Evolutionary conservation across 2,329 filamentous ascomycete genomes (phyloP).

Genomic region (Zasmidium citrigriseum): DNA sequence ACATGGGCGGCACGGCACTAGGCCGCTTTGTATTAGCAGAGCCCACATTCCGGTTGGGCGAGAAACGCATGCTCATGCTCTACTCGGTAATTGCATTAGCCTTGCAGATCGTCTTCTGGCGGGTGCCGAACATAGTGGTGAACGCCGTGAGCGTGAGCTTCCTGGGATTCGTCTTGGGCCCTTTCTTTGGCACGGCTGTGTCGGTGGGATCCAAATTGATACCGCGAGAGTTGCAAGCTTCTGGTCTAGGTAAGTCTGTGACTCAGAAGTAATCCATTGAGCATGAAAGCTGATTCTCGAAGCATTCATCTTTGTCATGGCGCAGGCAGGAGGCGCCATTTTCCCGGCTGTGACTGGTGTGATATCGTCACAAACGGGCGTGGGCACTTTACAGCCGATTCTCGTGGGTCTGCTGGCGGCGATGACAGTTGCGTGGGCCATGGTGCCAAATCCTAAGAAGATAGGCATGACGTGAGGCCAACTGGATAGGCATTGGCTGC

Average conservation of each 20-base stretch:
- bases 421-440: slow-evolving; percentile 27
- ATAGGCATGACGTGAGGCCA: neutral
- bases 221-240: slow-evolving; percentile 47
- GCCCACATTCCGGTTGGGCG: slow-evolving; percentile 48
- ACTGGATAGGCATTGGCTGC: no score
- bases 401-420: slow-evolving; percentile 50
- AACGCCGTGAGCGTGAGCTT: slow-evolving; percentile 57
- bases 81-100: slow-evolving; percentile 56
- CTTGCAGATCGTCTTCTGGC: slow-evolving; percentile 62
- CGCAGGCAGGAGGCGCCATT: slow-evolving; percentile 23
- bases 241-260: slow-evolving; percentile 48
- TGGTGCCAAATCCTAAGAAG: slow-evolving; percentile 17
- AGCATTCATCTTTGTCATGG: slow-evolving; percentile 25
- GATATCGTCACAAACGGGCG: slow-evolving; percentile 40
- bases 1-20: slow-evolving; percentile 59
- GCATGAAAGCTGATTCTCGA: neutral
- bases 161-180: slow-evolving; percentile 60
- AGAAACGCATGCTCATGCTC: slow-evolving; percentile 58
- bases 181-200: slow-evolving; percentile 60
- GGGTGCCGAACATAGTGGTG: slow-evolving; percentile 48
- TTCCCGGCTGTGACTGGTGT: slow-evolving; percentile 26
- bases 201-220: slow-evolving; percentile 57
- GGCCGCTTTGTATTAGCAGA: slow-evolving; percentile 40
- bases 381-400: slow-evolving; percentile 55
- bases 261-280: neutral